Base-by-base conservation (phyloP, 768 basidiomycete genomes). In the Hemileccinum impolitum region DNA sequence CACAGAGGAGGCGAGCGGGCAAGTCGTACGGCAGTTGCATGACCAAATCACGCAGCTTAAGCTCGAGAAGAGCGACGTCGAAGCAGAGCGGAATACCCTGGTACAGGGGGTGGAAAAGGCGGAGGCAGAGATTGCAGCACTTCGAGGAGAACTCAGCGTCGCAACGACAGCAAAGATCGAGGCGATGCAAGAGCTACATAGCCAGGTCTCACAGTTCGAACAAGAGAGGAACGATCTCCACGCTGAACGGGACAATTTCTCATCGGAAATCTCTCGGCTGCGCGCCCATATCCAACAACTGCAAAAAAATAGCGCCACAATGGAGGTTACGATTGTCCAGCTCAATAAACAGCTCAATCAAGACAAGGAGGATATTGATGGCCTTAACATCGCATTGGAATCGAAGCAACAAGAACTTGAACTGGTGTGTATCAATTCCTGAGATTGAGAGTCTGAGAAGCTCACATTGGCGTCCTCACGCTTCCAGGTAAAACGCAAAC, bases 321-420 rank as follows among this genome's bases (percentile, higher is more conserved):
- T 85, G 70, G 93, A 94, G 54, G 77, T 94, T 32, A 86, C 84
- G 62, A 76, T 94, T 36, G 72, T 82, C 13, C 85, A 88, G 57
- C 67, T 90, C 44, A 77, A 75, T 52, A 90, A 88, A 69, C 75
- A 85, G 58, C 73, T 79, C 34, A 71, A 72, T 0, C 74, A 83
- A 60, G 78, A 86, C 53, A 84, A 85, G 65, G 86, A 93, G 37
- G 93, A 95, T 66, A 65, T 87, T 18, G 68, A 78, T 41, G 87
- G 89, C n/a, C 69, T 95, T 58, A 94, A 95, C 59, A 92, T 94
- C 31, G 94, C 93, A 0, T 69, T 96, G 46, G 91, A 94, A 67
- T 85, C 91, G 21, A 96, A 96, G 69, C 94, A 96, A 60, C 92
- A 94, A 65, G 94, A 95, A 65, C 71, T 96, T 34, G 92, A 95